Conservation (phyloP, 257 asterid species). For the Hygrophila difformis region DNA sequence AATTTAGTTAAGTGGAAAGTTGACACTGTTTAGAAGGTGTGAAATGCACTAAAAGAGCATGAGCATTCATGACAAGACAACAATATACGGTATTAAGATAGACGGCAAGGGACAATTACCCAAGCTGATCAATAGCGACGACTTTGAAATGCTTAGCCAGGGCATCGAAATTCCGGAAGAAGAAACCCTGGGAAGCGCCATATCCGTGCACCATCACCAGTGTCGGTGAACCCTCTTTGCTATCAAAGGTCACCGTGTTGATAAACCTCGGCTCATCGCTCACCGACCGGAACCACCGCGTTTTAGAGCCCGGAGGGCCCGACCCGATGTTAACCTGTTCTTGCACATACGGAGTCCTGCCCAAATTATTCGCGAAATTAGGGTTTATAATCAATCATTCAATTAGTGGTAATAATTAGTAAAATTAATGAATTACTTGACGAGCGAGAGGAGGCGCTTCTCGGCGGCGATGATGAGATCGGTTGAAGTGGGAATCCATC, state of each 20-base stretch:
- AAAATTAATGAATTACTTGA: constrained; percentile 25
- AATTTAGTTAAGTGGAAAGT: too few species aligned
- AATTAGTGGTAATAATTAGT: background rate
- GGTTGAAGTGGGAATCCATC: constrained; percentile 95
- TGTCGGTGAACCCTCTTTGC: constrained; percentile 88
- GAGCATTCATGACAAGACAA: background rate
- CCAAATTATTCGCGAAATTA: background rate
- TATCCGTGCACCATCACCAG: constrained; percentile 96
- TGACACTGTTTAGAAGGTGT: too few species aligned
- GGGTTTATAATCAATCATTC: background rate
- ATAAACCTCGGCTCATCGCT: constrained; percentile 79
- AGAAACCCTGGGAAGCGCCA: constrained; percentile 97
- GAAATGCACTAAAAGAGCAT: too few species aligned
- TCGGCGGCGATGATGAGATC: constrained; percentile 84
- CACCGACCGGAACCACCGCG: constrained; percentile 88
- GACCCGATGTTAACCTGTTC: constrained; percentile 77
- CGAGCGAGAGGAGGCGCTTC: constrained; percentile 73
- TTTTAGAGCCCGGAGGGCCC: constrained; percentile 89
- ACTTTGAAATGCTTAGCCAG: constrained; percentile 74
- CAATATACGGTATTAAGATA: background rate
- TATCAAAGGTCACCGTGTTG: constrained; percentile 76
- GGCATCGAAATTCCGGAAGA: constrained; percentile 84
- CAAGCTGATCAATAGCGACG: constrained; percentile 93
- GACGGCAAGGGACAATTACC: too few species aligned
- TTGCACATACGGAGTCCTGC: constrained; percentile 72